phyloP scores from a whole-genome alignment of 75 land plant species.

The Cupressus sempervirens region DNA sequence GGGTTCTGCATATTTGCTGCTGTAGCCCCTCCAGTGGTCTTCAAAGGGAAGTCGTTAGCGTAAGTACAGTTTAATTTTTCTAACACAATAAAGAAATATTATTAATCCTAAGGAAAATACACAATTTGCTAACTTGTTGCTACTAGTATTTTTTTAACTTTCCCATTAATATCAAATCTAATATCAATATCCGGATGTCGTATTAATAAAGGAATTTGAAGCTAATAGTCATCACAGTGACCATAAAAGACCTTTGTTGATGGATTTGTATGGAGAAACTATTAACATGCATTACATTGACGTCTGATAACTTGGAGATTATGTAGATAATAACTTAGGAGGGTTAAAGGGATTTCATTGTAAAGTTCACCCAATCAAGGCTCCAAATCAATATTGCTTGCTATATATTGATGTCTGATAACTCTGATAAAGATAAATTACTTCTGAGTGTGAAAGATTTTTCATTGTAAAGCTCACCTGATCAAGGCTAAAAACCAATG shows the following conservation, averaged over 20 bases:
- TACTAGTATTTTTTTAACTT: not conserved
- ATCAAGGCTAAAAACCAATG: not conserved
- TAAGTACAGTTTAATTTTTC: constrained; percentile 34
- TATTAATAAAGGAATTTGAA: not conserved
- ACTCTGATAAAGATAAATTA: not conserved
- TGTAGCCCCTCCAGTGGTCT: constrained; percentile 94
- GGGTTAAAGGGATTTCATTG: not conserved
- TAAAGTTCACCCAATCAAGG: not conserved
- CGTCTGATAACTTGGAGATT: not conserved
- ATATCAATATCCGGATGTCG: not conserved
- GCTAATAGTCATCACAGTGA: not conserved
- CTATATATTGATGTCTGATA: not conserved
- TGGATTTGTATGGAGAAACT: not conserved
- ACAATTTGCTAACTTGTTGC: not conserved
- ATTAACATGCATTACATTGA: not conserved
- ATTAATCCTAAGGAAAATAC: not conserved
- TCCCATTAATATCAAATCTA: not conserved
- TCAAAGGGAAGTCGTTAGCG: constrained; percentile 89
- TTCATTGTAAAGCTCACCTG: not conserved
- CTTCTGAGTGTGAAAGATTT: not conserved
- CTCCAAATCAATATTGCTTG: not conserved
- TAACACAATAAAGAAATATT: not conserved
- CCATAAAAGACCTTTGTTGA: not conserved
- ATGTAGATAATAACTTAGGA: not conserved
- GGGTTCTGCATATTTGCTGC: constrained; percentile 82